phyloP scores from a whole-genome alignment of 495 filamentous ascomycete genomes.

The Neurospora sp. region DNA sequence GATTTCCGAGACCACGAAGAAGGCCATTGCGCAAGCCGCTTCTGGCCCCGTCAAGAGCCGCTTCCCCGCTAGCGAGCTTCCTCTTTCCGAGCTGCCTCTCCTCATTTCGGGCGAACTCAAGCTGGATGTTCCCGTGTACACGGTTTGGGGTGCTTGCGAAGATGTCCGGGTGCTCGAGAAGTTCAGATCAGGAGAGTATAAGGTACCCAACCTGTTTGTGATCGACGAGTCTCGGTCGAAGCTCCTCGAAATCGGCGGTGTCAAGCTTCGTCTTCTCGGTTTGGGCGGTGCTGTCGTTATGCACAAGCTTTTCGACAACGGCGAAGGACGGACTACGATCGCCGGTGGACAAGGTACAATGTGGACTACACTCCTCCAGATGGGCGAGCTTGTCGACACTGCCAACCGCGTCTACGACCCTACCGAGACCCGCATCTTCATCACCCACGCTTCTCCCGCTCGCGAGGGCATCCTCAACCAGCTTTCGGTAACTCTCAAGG shows the following conservation, averaged over 20 bases:
- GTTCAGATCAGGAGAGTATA: conserved; percentile 96
- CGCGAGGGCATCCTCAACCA: conserved; percentile 97
- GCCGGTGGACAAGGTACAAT: conserved; percentile 98
- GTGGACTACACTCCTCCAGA: conserved; percentile 98
- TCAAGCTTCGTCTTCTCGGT: conserved; percentile 90
- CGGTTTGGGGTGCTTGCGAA: conserved; percentile 98
- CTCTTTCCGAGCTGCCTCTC: conserved; percentile 86
- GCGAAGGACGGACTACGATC: conserved; percentile 94
- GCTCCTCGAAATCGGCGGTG: conserved; percentile 84
- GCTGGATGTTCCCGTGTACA: conserved; percentile 93
- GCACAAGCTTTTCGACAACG: conserved; percentile 99
- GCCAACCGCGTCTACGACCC: conserved; percentile 97
- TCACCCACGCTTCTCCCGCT: conserved; percentile 95
- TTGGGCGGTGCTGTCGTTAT: conserved; percentile 96
- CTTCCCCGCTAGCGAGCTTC: conserved; percentile 67
- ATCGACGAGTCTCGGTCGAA: conserved; percentile 96
- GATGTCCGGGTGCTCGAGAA: conserved; percentile 97
- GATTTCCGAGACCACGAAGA: conserved; percentile 78
- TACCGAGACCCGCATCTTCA: conserved; percentile 93
- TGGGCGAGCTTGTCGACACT: conserved; percentile 97
- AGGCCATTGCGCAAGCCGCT: conserved; percentile 54
- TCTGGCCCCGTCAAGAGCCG: conserved; percentile 68
- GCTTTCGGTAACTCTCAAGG: conserved; percentile 93
- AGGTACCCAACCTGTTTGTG: conserved; percentile 92
- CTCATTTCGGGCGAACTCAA: conserved; percentile 82